These are phyloP conservation scores for Penicillium maclennaniae DNA, from an alignment of 495 filamentous ascomycete genomes.

Conservation along the genomic window DNA sequence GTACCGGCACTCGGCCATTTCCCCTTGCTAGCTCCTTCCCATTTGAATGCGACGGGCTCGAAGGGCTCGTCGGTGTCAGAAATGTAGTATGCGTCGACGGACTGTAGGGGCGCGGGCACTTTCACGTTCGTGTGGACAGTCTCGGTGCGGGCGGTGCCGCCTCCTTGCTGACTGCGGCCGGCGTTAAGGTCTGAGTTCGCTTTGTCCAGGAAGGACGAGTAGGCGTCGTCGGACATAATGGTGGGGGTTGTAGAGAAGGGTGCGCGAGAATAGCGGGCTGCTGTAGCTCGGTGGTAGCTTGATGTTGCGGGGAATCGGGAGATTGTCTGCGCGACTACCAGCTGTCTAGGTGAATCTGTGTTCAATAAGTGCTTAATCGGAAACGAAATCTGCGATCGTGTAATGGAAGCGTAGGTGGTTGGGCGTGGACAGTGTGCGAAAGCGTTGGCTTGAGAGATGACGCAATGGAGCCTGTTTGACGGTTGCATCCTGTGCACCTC, in stretches of 20 bases:
- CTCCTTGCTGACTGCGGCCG: slow-evolving; percentile 26
- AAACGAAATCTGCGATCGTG: neutral
- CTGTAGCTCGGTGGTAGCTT: neutral
- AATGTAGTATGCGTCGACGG: slow-evolving; percentile 61
- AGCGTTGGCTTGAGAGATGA: slow-evolving; percentile 25
- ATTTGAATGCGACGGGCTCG: slow-evolving; percentile 65
- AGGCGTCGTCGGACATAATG: slow-evolving; percentile 74
- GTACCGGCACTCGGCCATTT: slow-evolving; percentile 60
- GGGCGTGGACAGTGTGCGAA: slow-evolving; percentile 16
- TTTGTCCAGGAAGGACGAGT: slow-evolving; percentile 77
- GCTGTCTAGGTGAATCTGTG: neutral
- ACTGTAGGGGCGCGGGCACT: slow-evolving; percentile 55
- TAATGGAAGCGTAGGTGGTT: neutral
- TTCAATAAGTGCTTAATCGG: neutral
- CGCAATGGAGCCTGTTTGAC: slow-evolving; percentile 31
- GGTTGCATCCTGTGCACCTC: slow-evolving; percentile 13
- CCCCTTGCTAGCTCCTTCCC: slow-evolving; percentile 48
- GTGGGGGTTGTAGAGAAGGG: slow-evolving; percentile 21
- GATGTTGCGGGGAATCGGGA: slow-evolving; percentile 11
- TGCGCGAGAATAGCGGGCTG: slow-evolving; percentile 1
- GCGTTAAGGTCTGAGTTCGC: slow-evolving; percentile 66
- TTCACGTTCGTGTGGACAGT: slow-evolving; percentile 42
- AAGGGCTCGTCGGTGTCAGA: slow-evolving; percentile 86
- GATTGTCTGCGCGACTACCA: neutral
- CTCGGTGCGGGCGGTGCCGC: slow-evolving; percentile 44